These are phyloP conservation scores for Pyrenula massariospora DNA, from an alignment of 495 filamentous ascomycete species.

Conservation along the genomic window DNA sequence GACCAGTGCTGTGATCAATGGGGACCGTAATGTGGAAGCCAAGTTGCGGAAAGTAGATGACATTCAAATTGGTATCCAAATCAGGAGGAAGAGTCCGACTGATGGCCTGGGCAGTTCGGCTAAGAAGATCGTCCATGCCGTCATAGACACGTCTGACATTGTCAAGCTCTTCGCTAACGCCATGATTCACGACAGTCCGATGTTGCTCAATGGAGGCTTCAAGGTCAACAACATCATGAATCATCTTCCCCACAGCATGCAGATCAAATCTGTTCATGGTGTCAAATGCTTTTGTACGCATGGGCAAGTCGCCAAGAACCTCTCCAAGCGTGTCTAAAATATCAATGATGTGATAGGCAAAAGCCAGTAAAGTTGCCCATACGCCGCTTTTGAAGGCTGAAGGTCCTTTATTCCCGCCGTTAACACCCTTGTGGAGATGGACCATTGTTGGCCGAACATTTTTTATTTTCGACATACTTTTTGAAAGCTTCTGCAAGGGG, in stretches of 20 bases:
- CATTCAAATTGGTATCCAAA: constrained; percentile 54
- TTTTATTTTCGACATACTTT: constrained; percentile 60
- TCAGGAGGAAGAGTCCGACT: constrained; percentile 47
- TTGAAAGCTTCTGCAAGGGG: constrained; percentile 42
- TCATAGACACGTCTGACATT: constrained; percentile 65
- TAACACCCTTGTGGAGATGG: constrained; percentile 66
- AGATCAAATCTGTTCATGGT: constrained; percentile 41
- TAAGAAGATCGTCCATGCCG: constrained; percentile 62
- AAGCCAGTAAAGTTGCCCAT: constrained; percentile 58
- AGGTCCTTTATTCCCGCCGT: constrained; percentile 43
- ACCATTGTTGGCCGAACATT: constrained; percentile 63
- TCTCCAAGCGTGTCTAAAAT: constrained; percentile 56
- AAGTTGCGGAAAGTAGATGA: constrained; percentile 81
- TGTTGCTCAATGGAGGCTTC: constrained; percentile 62
- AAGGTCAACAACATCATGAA: constrained; percentile 72
- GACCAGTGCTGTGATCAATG: constrained; percentile 46
- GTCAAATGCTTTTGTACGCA: constrained; percentile 39
- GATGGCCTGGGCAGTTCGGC: constrained; percentile 49
- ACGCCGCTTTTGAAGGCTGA: constrained; percentile 51
- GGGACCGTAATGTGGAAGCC: constrained; percentile 78
- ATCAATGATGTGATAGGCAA: constrained; percentile 55
- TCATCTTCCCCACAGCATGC: constrained; percentile 52
- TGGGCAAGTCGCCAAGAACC: constrained; percentile 41
- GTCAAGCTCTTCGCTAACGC: constrained; percentile 69
- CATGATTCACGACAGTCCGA: constrained; percentile 59